Evolutionary conservation across 73 alveolate species (phyloP).

Genomic region (Tetrahymena thermophila): DNA sequence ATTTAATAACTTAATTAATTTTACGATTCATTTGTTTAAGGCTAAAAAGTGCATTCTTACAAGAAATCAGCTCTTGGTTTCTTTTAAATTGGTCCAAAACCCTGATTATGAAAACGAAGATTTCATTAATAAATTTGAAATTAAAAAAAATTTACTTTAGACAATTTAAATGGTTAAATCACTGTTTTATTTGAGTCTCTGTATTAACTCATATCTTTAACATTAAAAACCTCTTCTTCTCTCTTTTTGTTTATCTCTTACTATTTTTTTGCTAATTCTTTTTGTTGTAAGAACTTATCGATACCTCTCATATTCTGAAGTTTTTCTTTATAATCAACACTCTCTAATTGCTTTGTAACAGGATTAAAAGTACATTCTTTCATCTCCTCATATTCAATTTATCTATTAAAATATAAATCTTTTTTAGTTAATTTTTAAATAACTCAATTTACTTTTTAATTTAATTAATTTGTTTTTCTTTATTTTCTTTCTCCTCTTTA

Average conservation of each 20-base stretch:
- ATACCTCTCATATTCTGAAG: slow-evolving; percentile 19
- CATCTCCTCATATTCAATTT: slow-evolving; percentile 30
- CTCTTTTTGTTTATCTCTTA: background rate
- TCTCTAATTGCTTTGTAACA: background rate
- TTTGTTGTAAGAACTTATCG: slow-evolving; percentile 6
- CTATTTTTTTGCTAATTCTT: slow-evolving; percentile 12
- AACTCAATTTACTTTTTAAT: slow-evolving; percentile 8
- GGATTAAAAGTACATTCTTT: slow-evolving; percentile 44
- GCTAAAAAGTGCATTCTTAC: background rate
- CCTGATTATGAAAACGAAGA: background rate
- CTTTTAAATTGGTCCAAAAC: background rate
- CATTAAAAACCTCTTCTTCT: slow-evolving; percentile 24
- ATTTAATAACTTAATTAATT: background rate
- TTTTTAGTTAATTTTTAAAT: background rate
- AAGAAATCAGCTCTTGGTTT: background rate
- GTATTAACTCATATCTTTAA: background rate
- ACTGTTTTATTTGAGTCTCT: background rate
- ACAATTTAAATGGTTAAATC: background rate
- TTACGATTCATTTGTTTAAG: background rate
- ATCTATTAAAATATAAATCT: background rate
- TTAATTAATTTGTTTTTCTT: slow-evolving; percentile 17
- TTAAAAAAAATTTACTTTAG: background rate
- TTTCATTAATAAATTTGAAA: background rate
- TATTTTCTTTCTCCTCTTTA: slow-evolving; percentile 19
- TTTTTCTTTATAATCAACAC: slow-evolving; percentile 10